Evolutionary conservation across 2,329 filamentous ascomycete genomes (phyloP), one percentile per base, ranked within the genome.

Genomic region (Samsoniella hepiali): DNA sequence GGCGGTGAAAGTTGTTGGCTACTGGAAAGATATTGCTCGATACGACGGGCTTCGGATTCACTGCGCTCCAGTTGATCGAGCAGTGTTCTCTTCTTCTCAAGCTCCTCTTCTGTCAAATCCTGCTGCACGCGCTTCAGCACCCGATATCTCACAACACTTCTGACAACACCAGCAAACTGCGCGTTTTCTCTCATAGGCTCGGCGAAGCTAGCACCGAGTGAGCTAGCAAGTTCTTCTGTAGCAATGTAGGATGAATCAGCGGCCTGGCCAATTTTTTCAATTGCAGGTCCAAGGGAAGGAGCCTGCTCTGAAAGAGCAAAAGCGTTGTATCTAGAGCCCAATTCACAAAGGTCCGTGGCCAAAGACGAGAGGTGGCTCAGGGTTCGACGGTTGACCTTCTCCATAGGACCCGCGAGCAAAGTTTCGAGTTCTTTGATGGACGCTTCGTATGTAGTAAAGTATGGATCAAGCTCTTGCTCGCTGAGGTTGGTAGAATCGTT

Each of bases 141-240:
- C 17, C 95, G 84, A 74, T 97, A 99, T 67, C 91, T 87, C 62
- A 99, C 80, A 40, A 99, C 94, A 68, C 82, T 91, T 49, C 93
- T 87, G 3, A 99, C 95, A 1, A 99, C 92, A 11, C 95, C 91
- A 0, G 95, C 95, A 74, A 99, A 99, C 72, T 99, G 95, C 13
- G 95, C 93, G 71, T 93, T 96, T 77, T 99, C 95, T 62, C 96
- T 87, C 92, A 99, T 97, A 0, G 95, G 95, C 72, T 99, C 96
- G 0, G 96, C 93, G 72, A 99, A 99, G 68, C 88, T 95, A 40
- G 94, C 93, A 27, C 93, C 93, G n/a, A 99, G 79, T 0, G 90
- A 90, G 2, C 87, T 88, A 0, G 93, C 93, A 3, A 99, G 81
- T 73, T 99, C 95, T 70, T 96, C 91, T 0, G 94, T 98, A 10